phyloP scores from a whole-genome alignment of 768 basidiomycete species.

The Cystofilobasidium bisporidii region DNA sequence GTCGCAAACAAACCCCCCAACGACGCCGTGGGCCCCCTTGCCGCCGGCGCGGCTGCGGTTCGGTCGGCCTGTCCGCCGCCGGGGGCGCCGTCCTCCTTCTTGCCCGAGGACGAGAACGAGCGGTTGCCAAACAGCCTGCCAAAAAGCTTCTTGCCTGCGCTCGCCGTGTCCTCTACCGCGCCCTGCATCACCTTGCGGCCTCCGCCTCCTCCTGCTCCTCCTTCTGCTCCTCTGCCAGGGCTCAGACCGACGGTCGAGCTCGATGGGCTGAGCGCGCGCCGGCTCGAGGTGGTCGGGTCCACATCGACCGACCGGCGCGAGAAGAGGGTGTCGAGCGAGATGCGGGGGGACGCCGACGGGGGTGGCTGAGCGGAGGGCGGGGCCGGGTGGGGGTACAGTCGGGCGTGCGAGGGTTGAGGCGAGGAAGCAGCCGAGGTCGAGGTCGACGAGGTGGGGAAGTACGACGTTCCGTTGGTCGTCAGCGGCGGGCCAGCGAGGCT shows the following conservation, averaged over 20 bases:
- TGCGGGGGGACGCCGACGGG: neutral
- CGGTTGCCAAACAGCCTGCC: conserved; percentile 9
- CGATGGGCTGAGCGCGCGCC: neutral
- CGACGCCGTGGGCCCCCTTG: too few relatives aligned
- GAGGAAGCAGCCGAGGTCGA: neutral
- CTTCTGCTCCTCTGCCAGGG: neutral
- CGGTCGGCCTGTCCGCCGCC: neutral
- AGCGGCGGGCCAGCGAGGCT: neutral
- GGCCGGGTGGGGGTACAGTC: too few relatives aligned
- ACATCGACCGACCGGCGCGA: neutral
- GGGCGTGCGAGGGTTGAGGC: too few relatives aligned
- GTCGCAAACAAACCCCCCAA: too few relatives aligned
- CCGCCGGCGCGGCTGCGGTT: too few relatives aligned
- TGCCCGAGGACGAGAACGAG: too few relatives aligned
- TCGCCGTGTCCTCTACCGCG: neutral
- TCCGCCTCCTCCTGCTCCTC: neutral
- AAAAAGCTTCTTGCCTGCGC: conserved; percentile 15
- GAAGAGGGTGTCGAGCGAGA: conserved; percentile 16
- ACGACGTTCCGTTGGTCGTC: too few relatives aligned
- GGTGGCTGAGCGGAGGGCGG: too few relatives aligned
- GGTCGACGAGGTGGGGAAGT: too few relatives aligned
- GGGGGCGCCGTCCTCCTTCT: neutral
- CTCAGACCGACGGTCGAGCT: neutral
- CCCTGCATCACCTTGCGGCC: neutral
- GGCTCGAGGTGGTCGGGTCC: too few relatives aligned